Evolutionary conservation across 2,329 filamentous ascomycete species (phyloP), one percentile per base, ranked within the genome.

Genomic region (Colletotrichum incanum): DNA sequence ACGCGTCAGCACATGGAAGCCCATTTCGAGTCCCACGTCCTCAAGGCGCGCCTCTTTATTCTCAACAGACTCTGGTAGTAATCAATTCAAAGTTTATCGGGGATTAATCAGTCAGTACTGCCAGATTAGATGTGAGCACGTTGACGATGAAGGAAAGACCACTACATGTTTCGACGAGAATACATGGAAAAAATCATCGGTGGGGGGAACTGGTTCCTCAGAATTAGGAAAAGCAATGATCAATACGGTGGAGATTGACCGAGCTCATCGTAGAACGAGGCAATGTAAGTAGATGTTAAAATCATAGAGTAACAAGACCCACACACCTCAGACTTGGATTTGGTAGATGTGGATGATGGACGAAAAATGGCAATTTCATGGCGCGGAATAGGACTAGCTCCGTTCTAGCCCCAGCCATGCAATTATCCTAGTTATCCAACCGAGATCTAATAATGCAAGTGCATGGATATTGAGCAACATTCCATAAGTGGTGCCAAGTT

Each of bases 401-500:
- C n/a, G 5, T 20, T 31, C 8, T n/a, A 14, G 54, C 45, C 14
- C 28, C 41, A 23, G n/a, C 43, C 20, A 34, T n/a, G 20, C 11
- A 49, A n/a, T 23, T 50, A 37, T 34, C 28, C 20, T n/a, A 39
- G 4, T 41, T 39, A 54, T 34, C 26, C 18, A 28, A 23, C 18
- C 9, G 45, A 41, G 28, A 34, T 28, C 16, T 66, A 20, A 26
- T 39, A 2, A 39, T 3, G 20, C 18, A 34, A 5, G 1, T 50
- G n/a, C 54, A 70, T 56, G 66, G 60, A 23, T 39, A 41, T 41
- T 26, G 50, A 31, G 52, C 56, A 45, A 52, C 39, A 56, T 16
- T 45, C 16, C 55, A 23, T 41, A 58, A 23, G 49, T 58, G 49
- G 49, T 67, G 56, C 67, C 67, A 71, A 71, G 63, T 55, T 28